Evolutionary conservation across 2,329 filamentous ascomycete species (phyloP).

Genomic region (Trichocomaceae sp.): DNA sequence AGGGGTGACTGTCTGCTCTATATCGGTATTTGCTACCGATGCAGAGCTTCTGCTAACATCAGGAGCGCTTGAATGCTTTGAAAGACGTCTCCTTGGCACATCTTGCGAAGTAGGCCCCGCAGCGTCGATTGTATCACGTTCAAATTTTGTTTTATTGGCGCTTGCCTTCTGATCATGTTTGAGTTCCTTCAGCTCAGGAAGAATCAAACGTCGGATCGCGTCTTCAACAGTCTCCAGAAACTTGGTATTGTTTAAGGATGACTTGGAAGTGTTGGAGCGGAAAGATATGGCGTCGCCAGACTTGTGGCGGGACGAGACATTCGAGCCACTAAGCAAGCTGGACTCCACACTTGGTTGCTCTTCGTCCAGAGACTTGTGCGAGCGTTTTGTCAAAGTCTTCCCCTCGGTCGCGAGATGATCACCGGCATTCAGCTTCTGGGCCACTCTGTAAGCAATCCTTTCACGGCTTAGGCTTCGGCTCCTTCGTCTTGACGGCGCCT

Average conservation of each 20-base stretch:
- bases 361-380: conserved; percentile 47
- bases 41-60: conserved; percentile 58
- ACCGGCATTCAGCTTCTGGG: conserved; percentile 56
- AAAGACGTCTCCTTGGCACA: conserved; percentile 47
- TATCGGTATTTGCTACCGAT: conserved; percentile 47
- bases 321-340: conserved; percentile 54
- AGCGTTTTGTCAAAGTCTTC: conserved; percentile 43
- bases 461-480: conserved; percentile 62
- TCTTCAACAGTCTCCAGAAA: conserved; percentile 88
- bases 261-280: conserved; percentile 52
- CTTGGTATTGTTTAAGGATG: conserved; percentile 87
- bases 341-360: conserved; percentile 54
- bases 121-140: conserved; percentile 54
- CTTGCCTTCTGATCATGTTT: conserved; percentile 83
- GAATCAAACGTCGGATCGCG: conserved; percentile 78
- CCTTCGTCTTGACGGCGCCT: conserved; percentile 52
- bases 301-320: conserved; percentile 47
- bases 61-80: conserved; percentile 56
- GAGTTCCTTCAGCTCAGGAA: conserved; percentile 84
- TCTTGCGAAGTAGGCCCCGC: conserved; percentile 56
- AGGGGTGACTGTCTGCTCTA: conserved; percentile 52
- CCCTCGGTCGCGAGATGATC: conserved; percentile 38
- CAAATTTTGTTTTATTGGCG: conserved; percentile 63
- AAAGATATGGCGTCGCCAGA: conserved; percentile 55
- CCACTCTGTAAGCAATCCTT: conserved; percentile 60